Evolutionary conservation across 2,329 filamentous ascomycete species (phyloP), one percentile per base, ranked within the genome.

Genomic region (Fusarium devonianum): DNA sequence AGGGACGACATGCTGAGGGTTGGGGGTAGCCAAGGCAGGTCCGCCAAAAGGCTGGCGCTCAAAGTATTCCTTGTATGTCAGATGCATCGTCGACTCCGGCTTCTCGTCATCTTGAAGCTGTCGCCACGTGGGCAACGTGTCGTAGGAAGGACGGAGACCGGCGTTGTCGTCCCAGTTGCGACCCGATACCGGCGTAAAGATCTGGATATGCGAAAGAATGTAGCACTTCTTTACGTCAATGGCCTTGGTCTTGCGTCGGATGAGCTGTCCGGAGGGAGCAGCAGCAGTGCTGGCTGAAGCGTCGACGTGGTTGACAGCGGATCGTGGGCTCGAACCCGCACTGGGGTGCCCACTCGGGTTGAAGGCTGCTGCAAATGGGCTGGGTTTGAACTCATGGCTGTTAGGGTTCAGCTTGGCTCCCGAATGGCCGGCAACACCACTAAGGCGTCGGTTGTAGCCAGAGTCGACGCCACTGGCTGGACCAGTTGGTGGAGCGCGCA

Each of bases 51-150:
- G 77, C 62, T 85, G 73, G 37, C 83, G 80, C 62, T 95, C 90
- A 71, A 97, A 94, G 66, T 90, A 85, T 63, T 93, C 84, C 39
- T 84, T 82, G 70, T 92, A 96, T 0, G 84, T 89, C 65, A 85
- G 65, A 55, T 75, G 77, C 78, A 86, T 86, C 2, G 81, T 84
- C 2, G 83, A 85, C 25, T 85, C 81, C 0, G 75, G 67, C 64
- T 89, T 90, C 58, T 95, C 89, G 58, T 90, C 88, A 14, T 86
- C 85, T 37, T 84, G 75, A 17, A 85, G 74, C 51, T 86, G 84
- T 53, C 88, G 86, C 93, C 94, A 99, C 1, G 88, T 92, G 1
- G 92, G 92, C 9, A 80, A 78, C 2, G 94, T 97, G 63, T 91
- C 87, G 71, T 88, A 97, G 4, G 93, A 86, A 19, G 88, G 88